Evolutionary conservation across 2,329 filamentous ascomycete species (phyloP), one percentile per base, ranked within the genome.

Genomic region (Tricladium varicosporioides): DNA sequence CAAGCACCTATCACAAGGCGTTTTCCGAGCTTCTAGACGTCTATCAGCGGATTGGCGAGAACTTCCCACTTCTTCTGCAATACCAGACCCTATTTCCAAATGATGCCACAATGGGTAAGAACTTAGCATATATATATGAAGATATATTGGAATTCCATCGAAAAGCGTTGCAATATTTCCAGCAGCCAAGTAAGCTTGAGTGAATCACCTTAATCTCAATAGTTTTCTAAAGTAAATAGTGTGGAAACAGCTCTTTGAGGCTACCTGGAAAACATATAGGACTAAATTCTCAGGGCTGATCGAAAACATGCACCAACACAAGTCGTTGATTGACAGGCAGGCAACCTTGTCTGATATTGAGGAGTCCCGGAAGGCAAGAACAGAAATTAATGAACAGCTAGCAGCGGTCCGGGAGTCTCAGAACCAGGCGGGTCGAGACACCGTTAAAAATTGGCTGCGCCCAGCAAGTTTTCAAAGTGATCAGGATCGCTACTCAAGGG

Each of bases 111-210:
- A 68, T 76, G 64, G 53, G 60, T 5, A 58, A 62, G 1, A 63
- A 70, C 11, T 60, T 75, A 1, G 63, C 58, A 32, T 15, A 66
- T 16, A 72, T 75, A 10, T 75, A 71, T 47, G 59, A 66, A 5
- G 73, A 75, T 48, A 70, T 72, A n/a, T 58, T 75, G 0, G 69
- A 71, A 1, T 75, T 75, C 51, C 72, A 75, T 58, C 56, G 63
- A 16, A 60, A 64, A 36, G 68, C 71, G 0, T 54, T 74, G 46
- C 61, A 61, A 16, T 69, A 65, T 27, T 65, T 71, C 57, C 64
- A 59, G 49, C 45, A 63, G 13, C 53, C 55, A 56, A 53, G 64
- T 68, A 47, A 60, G 61, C 43, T 40, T 60, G 44, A 7, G 15
- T 27, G 10, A 11, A 7, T 16, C 11, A 10, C 15, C 19, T 27